phyloP scores from a whole-genome alignment of 352 stramenopile genomes.

The Globisporangium recalcitrans region DNA sequence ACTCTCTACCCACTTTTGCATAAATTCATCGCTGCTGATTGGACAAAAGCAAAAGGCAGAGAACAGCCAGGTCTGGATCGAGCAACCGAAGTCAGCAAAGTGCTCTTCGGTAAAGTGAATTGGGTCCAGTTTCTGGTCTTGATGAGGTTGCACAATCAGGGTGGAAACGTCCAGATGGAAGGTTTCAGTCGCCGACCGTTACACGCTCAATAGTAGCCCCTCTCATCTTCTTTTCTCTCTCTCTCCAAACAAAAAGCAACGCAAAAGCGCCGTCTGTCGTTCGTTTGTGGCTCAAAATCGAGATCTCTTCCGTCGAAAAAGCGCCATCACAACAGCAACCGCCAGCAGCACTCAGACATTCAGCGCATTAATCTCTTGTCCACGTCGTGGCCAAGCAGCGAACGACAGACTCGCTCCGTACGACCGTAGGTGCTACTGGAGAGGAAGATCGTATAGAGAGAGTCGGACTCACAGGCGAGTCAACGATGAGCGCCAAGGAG shows the following conservation, averaged over 20 bases:
- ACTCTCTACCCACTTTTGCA: neutral
- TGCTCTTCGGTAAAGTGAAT: neutral
- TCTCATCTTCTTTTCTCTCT: neutral
- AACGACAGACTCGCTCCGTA: neutral
- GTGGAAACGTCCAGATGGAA: neutral
- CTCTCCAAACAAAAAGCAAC: neutral
- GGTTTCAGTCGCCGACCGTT: neutral
- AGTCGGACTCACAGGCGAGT: neutral
- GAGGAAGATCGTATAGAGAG: neutral
- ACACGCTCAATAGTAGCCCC: neutral
- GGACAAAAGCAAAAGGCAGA: neutral
- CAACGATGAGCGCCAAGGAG: slow-evolving; percentile 90
- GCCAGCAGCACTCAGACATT: no score
- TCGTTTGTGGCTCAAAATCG: neutral
- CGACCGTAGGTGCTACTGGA: neutral
- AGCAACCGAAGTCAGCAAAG: neutral
- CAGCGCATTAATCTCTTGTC: neutral
- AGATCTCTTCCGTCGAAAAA: slow-evolving; percentile 1
- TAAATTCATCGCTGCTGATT: neutral
- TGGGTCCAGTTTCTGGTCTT: no score
- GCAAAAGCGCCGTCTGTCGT: neutral
- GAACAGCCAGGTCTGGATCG: neutral
- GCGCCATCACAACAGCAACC: no score
- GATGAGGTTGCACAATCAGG: neutral
- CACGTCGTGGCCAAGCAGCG: neutral